A percentile compares a stretch with the other conserved stretches of the same genome.
Conservation (phyloP, 192 early-diverging fungal species). For the Piromyces sp. region DNA sequence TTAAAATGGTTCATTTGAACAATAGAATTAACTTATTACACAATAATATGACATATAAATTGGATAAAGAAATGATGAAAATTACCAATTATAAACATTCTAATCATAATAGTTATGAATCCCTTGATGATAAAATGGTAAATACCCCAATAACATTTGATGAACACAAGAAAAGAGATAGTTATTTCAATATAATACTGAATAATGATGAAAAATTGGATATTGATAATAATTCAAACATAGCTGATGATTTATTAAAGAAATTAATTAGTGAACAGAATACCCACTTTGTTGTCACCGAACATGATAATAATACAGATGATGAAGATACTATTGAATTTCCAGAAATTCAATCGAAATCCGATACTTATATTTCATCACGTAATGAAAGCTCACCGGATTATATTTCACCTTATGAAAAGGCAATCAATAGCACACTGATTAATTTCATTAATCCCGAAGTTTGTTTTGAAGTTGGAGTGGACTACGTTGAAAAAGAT, state of each 20-base stretch:
- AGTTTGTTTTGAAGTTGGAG: slow-evolving; percentile 42
- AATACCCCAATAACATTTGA: background rate
- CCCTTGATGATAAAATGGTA: background rate
- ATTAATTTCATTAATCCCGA: slow-evolving; percentile 54
- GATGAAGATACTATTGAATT: slow-evolving; percentile 2
- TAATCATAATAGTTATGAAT: background rate
- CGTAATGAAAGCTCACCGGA: slow-evolving; percentile 23
- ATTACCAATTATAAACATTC: background rate
- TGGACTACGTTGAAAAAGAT: slow-evolving; percentile 12
- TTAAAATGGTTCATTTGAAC: slow-evolving; percentile 43
- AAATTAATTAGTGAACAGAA: slow-evolving; percentile 22
- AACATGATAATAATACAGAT: slow-evolving; percentile 16
- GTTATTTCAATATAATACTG: slow-evolving; percentile 1
- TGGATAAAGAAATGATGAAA: slow-evolving; percentile 7
- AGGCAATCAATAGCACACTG: slow-evolving; percentile 31
- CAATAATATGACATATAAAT: slow-evolving; percentile 69
- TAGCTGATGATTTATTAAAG: slow-evolving; percentile 21
- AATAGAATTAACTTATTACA: slow-evolving; percentile 47
- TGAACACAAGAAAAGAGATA: slow-evolving; percentile 1
- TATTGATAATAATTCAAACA: slow-evolving; percentile 9
- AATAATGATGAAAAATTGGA: background rate
- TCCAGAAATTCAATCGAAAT: slow-evolving; percentile 6
- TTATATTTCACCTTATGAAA: slow-evolving; percentile 25
- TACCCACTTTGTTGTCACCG: slow-evolving; percentile 17
- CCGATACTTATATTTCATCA: slow-evolving; percentile 12